A percentile compares a stretch with the other conserved stretches of the same genome.
phyloP scores from a whole-genome alignment of 2,329 filamentous ascomycete species.

The Clonostachys chloroleuca region DNA sequence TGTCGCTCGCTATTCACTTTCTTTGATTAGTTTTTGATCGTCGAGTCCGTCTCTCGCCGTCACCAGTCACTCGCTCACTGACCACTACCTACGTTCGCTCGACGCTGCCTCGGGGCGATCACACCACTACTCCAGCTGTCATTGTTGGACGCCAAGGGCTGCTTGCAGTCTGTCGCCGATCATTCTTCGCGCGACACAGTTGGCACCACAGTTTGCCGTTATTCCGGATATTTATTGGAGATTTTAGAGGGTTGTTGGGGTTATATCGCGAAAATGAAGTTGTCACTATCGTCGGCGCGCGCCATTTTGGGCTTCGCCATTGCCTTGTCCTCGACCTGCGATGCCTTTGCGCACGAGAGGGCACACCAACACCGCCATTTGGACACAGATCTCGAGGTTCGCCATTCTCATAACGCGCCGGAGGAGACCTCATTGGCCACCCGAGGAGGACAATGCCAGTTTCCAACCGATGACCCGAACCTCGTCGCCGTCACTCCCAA shows the following conservation, averaged over 20 bases:
- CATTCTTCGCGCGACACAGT: conserved; percentile 33
- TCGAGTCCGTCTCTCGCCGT: too few relatives aligned
- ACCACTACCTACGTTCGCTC: too few relatives aligned
- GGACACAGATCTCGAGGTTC: conserved; percentile 23
- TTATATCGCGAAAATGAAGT: conserved; percentile 45
- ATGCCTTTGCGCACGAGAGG: conserved; percentile 27
- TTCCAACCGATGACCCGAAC: conserved; percentile 57
- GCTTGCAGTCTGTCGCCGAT: conserved; percentile 40
- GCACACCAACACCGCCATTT: conserved; percentile 19
- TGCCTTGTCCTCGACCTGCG: conserved; percentile 35
- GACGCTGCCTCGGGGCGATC: too few relatives aligned
- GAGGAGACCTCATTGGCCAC: conserved; percentile 34
- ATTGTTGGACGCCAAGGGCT: conserved; percentile 33
- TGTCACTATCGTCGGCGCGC: conserved; percentile 35
- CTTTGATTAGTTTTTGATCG: too few relatives aligned
- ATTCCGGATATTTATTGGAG: conserved; percentile 21
- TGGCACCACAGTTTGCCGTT: too few relatives aligned
- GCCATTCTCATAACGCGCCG: conserved; percentile 9
- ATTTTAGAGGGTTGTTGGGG: conserved; percentile 37
- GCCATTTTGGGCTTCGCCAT: conserved; percentile 44
- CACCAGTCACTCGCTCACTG: too few relatives aligned
- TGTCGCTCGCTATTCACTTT: too few relatives aligned
- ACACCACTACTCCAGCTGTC: too few relatives aligned
- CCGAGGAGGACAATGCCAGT: conserved; percentile 51
- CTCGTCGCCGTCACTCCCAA: conserved; percentile 64